Conservation (phyloP, 2,329 filamentous ascomycete species). For the Harringtonia lauricola region DNA sequence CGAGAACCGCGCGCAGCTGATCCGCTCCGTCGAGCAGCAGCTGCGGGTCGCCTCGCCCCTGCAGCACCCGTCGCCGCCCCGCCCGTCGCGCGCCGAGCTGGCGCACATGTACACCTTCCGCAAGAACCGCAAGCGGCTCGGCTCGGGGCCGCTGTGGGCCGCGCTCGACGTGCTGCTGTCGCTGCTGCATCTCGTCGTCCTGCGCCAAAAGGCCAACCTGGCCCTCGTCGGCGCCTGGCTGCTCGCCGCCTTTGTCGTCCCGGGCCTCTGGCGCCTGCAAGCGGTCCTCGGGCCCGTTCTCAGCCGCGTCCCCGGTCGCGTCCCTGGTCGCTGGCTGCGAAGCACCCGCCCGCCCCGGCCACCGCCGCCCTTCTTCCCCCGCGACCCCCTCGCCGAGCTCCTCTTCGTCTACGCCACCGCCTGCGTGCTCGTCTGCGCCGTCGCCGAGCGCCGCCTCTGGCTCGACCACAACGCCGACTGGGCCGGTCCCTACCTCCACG, state of each 20-base stretch:
- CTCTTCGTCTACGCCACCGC: neutral
- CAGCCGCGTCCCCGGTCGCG: neutral
- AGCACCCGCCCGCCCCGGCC: neutral
- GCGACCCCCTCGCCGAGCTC: conserved; percentile 5
- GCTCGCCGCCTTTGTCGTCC: too few relatives aligned
- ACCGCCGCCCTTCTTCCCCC: neutral
- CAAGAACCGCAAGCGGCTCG: neutral
- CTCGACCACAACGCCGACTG: conserved; percentile 7
- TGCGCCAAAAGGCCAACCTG: neutral
- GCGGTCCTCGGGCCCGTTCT: neutral
- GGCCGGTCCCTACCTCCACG: conserved; percentile 4
- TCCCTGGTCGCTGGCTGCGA: too few relatives aligned
- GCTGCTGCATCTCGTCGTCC: neutral
- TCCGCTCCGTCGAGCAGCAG: too few relatives aligned
- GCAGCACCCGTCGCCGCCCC: neutral
- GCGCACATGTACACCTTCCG: neutral
- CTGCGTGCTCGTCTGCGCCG: neutral
- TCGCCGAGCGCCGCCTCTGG: conserved; percentile 7
- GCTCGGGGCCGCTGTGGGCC: neutral
- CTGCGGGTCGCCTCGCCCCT: neutral
- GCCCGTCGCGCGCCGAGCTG: neutral
- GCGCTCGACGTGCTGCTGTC: neutral
- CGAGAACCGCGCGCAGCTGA: too few relatives aligned
- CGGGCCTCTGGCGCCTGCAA: neutral
- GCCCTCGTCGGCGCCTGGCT: neutral